These are phyloP conservation scores for Candida coleopterorum DNA, from an alignment of 805 yeast genomes.

Conservation along the genomic window DNA sequence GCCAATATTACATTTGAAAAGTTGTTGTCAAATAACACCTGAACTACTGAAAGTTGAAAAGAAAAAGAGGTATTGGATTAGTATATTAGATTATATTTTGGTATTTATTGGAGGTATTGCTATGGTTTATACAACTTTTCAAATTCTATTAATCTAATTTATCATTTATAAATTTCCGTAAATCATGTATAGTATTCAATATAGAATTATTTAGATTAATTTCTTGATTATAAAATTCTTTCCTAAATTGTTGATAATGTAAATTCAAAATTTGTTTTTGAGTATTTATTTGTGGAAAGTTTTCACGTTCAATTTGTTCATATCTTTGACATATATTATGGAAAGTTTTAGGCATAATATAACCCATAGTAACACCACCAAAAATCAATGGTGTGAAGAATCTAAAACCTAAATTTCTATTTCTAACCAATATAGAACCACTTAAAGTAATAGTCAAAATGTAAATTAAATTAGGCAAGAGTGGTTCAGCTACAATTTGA, in stretches of 20 bases:
- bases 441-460: conserved; percentile 52
- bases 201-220: conserved; percentile 14
- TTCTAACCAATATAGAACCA: conserved; percentile 51
- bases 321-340: conserved; percentile 24
- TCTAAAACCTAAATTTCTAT: conserved; percentile 44
- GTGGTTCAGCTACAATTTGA: conserved; percentile 43
- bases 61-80: conserved; percentile 32
- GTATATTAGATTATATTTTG: conserved; percentile 44
- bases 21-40: conserved; percentile 34
- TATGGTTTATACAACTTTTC: conserved; percentile 64
- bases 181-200: conserved; percentile 21
- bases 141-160: conserved; percentile 25
- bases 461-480: conserved; percentile 51
- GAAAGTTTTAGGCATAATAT: conserved; percentile 51
- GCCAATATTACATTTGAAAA: conserved; percentile 64
- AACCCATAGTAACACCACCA: conserved; percentile 41
- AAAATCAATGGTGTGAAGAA: conserved; percentile 47
- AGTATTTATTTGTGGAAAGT: conserved; percentile 26
- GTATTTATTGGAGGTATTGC: conserved; percentile 55
- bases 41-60: conserved; percentile 14
- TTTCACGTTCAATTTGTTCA: conserved; percentile 21
- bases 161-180: conserved; percentile 14
- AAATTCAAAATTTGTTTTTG: conserved; percentile 19
- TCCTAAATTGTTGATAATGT: conserved; percentile 9
- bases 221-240: conserved; percentile 11